Percentiles rank a stretch among this genome's conserved stretches.
These are phyloP conservation scores for Talaromyces ruber DNA, from an alignment of 495 filamentous ascomycete species.

Conservation along the genomic window DNA sequence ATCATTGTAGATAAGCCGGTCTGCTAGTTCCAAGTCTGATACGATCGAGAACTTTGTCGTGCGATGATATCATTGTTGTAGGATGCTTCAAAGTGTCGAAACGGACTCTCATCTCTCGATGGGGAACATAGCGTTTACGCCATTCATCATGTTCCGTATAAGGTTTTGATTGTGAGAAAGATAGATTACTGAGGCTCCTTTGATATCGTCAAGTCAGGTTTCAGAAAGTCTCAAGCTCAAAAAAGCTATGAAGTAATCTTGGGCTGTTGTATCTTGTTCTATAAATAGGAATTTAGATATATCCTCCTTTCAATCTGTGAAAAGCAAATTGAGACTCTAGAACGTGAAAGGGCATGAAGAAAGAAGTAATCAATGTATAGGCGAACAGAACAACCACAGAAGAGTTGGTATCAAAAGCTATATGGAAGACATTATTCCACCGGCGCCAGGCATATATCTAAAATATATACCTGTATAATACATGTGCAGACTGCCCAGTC, in stretches of 20 bases:
- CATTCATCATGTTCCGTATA: background rate
- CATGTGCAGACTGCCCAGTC: background rate
- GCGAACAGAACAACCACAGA: background rate
- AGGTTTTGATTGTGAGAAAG: background rate
- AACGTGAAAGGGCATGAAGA: background rate
- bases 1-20: background rate
- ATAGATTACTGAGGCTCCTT: background rate
- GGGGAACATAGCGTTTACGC: background rate
- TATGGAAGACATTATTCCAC: background rate
- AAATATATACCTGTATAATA: background rate
- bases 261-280: background rate
- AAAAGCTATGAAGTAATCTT: background rate
- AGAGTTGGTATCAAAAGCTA: background rate
- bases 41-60: too few relatives aligned
- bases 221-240: background rate
- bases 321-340: background rate
- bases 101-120: background rate
- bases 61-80: too few relatives aligned
- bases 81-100: too few relatives aligned
- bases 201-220: background rate
- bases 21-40: too few relatives aligned
- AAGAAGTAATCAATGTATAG: background rate
- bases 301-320: background rate
- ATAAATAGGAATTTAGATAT: background rate
- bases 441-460: background rate